phyloP scores from a whole-genome alignment of 2,329 filamentous ascomycete species.

The Pseudogymnoascus sp. region DNA sequence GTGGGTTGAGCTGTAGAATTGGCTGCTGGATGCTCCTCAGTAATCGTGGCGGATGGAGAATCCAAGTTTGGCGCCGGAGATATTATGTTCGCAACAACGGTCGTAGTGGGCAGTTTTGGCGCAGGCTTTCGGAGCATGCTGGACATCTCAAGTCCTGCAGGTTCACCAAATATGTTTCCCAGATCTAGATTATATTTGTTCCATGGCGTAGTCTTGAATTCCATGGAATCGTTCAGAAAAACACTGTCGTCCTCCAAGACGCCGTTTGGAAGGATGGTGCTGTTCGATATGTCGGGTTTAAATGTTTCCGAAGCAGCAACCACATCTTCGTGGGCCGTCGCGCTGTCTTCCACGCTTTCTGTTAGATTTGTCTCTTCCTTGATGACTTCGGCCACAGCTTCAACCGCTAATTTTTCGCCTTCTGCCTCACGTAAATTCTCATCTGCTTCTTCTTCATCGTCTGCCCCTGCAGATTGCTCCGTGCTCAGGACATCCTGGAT shows the following conservation, averaged over 20 bases:
- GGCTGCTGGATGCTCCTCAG: not conserved
- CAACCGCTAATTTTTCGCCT: slow-evolving; percentile 24
- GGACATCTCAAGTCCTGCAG: not conserved
- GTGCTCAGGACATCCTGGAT: slow-evolving; percentile 73
- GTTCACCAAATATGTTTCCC: not conserved
- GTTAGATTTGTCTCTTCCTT: slow-evolving; percentile 13
- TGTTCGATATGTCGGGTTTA: not conserved
- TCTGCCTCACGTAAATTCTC: slow-evolving; percentile 17
- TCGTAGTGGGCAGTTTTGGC: not conserved
- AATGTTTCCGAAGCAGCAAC: slow-evolving; percentile 17
- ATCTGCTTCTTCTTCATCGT: slow-evolving; percentile 50
- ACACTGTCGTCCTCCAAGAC: not conserved
- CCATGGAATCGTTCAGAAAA: slow-evolving; percentile 10
- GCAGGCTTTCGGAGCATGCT: not conserved
- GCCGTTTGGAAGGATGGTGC: not conserved
- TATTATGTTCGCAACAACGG: not conserved
- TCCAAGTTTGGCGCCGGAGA: not conserved
- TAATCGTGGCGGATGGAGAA: not conserved
- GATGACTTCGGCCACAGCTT: slow-evolving; percentile 26
- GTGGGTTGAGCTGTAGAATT: not conserved
- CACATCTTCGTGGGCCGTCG: slow-evolving; percentile 29
- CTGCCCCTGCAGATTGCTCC: slow-evolving; percentile 66
- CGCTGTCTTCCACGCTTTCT: slow-evolving; percentile 19
- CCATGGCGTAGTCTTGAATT: slow-evolving; percentile 16
- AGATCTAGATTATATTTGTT: not conserved